Evolutionary conservation across 305 asterid species (phyloP), one percentile per base, ranked within the genome.

Genomic region (Fraxinus albicans): DNA sequence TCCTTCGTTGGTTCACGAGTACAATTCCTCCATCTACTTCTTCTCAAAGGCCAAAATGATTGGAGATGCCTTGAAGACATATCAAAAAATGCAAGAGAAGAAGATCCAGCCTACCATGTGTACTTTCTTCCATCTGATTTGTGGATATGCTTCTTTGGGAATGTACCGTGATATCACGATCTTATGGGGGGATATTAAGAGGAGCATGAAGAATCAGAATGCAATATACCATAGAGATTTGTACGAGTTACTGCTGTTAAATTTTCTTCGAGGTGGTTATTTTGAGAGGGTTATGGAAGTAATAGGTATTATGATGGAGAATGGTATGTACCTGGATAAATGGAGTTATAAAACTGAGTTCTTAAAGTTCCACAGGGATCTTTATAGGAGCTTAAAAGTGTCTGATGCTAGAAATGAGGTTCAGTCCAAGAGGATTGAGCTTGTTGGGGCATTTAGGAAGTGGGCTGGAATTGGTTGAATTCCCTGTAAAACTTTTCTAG

Each of bases 231-330:
- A 85, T 84, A 88, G 97, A 83, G 97, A 92, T 85, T 74, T 94
- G 78, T 92, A 89, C 3, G 98, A 94, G 88, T 73, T 91, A 19
- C 72, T 96, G 82, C 78, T 96, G 76, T 50, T 91, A 86, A 91
- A 82, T 92, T 93, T 96, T 82, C 84, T 96, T 67, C 86, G 92
- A 60, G 99, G 97, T 36, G 99, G 98, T 58, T 96, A 94, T 82
- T 96, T 96, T 79, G 95, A 93, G 85, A 93, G 95, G 90, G 94
- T 89, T 77, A 86, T 94, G 98, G 98, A 96, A 88, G 88, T 92
- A 17, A 85, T 90, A 78, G 83, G 86, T 78, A 79, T 90, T 60
- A 96, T 93, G 98, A 88, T 80, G 89, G 89, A 90, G 87, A 88
- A 82, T 50, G 78, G 79, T 33, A 88, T 96, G 96, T 96, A 83